phyloP scores from a whole-genome alignment of 176 grass and related monocot species.

The Poa pratensis region DNA sequence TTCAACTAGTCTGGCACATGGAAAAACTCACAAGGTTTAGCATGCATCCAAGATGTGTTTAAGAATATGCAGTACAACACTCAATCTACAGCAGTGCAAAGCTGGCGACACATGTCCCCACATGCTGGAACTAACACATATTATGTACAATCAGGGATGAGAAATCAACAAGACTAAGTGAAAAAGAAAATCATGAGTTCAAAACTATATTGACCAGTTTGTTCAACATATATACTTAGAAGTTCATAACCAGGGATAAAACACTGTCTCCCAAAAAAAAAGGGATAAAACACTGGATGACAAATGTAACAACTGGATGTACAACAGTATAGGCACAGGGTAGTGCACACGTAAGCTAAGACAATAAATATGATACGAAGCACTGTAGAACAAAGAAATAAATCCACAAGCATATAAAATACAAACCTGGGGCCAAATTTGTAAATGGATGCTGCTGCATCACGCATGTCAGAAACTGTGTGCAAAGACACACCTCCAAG shows the following conservation, averaged over 20 bases:
- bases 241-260: neutral
- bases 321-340: neutral
- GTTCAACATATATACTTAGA: neutral
- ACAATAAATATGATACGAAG: neutral
- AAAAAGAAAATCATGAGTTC: neutral
- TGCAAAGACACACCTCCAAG: slow-evolving; percentile 65
- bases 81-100: neutral
- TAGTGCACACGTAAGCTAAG: neutral
- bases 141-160: slow-evolving; percentile 12
- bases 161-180: neutral
- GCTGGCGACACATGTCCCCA: neutral
- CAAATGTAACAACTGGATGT: slow-evolving; percentile 1
- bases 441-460: slow-evolving; percentile 88
- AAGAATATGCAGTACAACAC: neutral
- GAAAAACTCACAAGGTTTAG: neutral
- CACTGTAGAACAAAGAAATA: neutral
- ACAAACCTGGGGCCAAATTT: slow-evolving; percentile 91
- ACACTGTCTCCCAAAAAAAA: no score
- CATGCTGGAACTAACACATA: slow-evolving; percentile 4
- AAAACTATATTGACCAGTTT: slow-evolving; percentile 19
- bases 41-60: slow-evolving; percentile 24
- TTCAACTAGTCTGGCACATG: neutral
- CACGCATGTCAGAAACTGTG: slow-evolving; percentile 74
- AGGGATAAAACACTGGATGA: slow-evolving; percentile 1
- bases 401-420: neutral